Conservation (phyloP, 768 basidiomycete species). For the Fomitopsis serialis region DNA sequence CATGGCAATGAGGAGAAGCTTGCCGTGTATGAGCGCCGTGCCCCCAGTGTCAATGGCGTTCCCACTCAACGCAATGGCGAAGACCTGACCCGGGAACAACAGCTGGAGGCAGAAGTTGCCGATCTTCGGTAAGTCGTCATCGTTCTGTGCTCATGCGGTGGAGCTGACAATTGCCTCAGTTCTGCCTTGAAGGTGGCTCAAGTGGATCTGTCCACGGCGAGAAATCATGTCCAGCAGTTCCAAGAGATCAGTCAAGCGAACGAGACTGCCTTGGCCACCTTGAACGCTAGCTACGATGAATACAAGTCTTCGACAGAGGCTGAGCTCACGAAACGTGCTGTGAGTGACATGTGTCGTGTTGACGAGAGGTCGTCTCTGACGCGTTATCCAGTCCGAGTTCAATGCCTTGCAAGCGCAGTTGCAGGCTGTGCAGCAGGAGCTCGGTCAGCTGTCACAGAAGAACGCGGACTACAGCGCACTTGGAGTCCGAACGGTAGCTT, state of each 20-base stretch:
- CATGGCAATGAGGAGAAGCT: constrained; percentile 82
- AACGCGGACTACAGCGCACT: constrained; percentile 55
- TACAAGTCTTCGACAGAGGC: constrained; percentile 70
- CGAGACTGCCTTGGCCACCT: constrained; percentile 65
- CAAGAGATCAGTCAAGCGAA: constrained; percentile 80
- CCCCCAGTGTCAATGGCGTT: constrained; percentile 26
- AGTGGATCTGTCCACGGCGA: constrained; percentile 67
- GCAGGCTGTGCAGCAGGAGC: constrained; percentile 46
- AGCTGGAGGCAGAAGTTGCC: constrained; percentile 79
- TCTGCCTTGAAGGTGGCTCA: constrained; percentile 73
- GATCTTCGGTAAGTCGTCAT: constrained; percentile 59
- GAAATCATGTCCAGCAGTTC: constrained; percentile 77
- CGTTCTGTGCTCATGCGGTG: background rate
- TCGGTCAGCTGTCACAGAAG: constrained; percentile 41
- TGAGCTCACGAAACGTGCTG: constrained; percentile 64
- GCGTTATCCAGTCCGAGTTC: constrained; percentile 48
- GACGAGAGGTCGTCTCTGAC: too few relatives aligned
- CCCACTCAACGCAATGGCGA: constrained; percentile 32
- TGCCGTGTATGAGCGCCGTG: constrained; percentile 76
- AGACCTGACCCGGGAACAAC: constrained; percentile 63
- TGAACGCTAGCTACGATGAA: constrained; percentile 74
- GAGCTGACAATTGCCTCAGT: constrained; percentile 30
- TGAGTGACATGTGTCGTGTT: constrained; percentile 32
- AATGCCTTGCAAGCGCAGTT: constrained; percentile 61
- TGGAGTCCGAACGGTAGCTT: constrained; percentile 69